These are phyloP conservation scores for Conringia planisiliqua DNA, from an alignment of 345 rosid genomes.

Conservation along the genomic window DNA sequence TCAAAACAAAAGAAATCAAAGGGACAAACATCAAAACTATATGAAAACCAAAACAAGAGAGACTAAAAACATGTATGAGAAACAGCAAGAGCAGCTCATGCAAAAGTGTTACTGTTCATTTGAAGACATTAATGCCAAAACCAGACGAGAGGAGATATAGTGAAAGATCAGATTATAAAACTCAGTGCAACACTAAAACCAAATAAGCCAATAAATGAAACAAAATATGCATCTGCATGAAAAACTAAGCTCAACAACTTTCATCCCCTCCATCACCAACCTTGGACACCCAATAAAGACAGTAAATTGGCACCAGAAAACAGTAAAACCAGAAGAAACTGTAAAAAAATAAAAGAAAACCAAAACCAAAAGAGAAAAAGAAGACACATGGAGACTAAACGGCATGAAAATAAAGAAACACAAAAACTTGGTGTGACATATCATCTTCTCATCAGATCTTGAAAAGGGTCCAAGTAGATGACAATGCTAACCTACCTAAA, in stretches of 20 bases:
- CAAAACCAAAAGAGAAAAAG: neutral
- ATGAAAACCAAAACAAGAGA: neutral
- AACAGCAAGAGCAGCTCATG: neutral
- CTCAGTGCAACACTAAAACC: neutral
- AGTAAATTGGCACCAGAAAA: neutral
- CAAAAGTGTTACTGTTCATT: neutral
- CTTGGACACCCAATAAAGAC: neutral
- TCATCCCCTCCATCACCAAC: neutral
- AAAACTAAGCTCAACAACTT: neutral
- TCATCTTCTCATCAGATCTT: neutral
- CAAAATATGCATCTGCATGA: neutral
- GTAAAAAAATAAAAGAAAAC: neutral
- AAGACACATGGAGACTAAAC: neutral
- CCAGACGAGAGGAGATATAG: neutral
- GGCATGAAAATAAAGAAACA: neutral
- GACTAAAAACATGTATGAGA: constrained; percentile 5
- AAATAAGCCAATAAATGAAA: constrained; percentile 6
- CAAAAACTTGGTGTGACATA: neutral
- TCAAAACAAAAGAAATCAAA: constrained; percentile 14
- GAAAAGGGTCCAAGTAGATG: neutral
- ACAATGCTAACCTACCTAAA: neutral
- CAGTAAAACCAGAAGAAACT: neutral
- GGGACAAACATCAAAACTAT: neutral
- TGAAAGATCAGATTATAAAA: neutral
- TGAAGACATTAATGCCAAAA: neutral